A percentile compares a stretch with the other conserved stretches of the same genome.
phyloP scores from a whole-genome alignment of 2,329 filamentous ascomycete species.

The Penicillium nordicum region DNA sequence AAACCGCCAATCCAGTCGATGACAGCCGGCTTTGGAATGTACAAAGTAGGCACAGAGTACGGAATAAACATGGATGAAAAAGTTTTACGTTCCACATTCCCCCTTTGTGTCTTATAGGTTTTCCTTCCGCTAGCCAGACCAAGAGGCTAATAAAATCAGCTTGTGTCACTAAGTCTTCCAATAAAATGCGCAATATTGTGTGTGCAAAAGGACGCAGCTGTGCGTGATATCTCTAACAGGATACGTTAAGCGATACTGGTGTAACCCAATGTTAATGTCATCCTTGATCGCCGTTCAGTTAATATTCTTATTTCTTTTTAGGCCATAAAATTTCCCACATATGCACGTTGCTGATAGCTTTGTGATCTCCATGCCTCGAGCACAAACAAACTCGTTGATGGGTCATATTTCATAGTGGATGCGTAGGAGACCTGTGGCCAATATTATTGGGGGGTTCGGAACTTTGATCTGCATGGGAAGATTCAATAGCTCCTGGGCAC shows the following conservation, averaged over 20 bases:
- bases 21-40: constrained; percentile 23
- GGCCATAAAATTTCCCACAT: background rate
- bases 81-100: background rate
- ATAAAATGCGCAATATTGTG: background rate
- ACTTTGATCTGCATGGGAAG: constrained; percentile 14
- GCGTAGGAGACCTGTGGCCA: background rate
- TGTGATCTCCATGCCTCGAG: constrained; percentile 4
- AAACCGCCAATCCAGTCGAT: constrained; percentile 13
- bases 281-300: background rate
- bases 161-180: background rate
- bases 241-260: constrained; percentile 5
- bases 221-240: constrained; percentile 1
- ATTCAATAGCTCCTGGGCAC: background rate
- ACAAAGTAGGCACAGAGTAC: background rate
- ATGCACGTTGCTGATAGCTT: constrained; percentile 14
- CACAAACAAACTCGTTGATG: constrained; percentile 8
- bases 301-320: background rate
- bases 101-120: background rate
- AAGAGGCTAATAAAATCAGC: background rate
- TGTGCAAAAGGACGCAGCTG: background rate
- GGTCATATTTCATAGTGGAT: constrained; percentile 16
- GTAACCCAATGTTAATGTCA: background rate
- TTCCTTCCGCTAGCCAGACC: background rate
- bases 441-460: constrained; percentile 8
- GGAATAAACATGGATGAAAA: constrained; percentile 5